Conservation (phyloP, 2,329 filamentous ascomycete genomes). For the Colletotrichum viniferum region DNA sequence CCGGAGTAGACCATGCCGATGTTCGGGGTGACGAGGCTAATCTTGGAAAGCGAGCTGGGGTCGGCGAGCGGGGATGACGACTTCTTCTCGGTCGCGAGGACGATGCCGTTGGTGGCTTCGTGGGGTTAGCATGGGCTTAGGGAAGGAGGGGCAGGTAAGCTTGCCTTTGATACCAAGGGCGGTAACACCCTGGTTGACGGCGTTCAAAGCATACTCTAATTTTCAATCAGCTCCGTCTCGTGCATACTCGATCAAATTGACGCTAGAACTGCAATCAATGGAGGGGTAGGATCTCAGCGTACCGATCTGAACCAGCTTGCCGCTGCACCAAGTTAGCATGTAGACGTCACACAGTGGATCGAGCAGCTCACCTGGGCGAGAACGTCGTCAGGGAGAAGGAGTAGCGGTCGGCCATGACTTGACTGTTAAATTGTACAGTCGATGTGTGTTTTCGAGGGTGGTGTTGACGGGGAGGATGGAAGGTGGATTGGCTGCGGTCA, state of each 20-base stretch:
- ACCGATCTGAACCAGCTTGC: constrained; percentile 99
- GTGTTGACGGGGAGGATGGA: constrained; percentile 3
- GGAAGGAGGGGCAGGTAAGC: constrained; percentile 19
- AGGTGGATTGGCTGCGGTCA: constrained; percentile 17
- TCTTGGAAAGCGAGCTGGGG: constrained; percentile 91
- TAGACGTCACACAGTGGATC: constrained; percentile 17
- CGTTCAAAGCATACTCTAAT: constrained; percentile 97
- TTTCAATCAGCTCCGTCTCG: constrained; percentile 10
- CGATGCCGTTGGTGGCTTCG: constrained; percentile 95
- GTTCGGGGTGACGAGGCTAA: constrained; percentile 97
- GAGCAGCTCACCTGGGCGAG: constrained; percentile 85
- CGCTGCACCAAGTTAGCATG: constrained; percentile 57
- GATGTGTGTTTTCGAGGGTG: background rate
- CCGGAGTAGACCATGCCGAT: constrained; percentile 99
- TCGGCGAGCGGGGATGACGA: constrained; percentile 97
- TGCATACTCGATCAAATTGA: background rate
- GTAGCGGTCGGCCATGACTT: constrained; percentile 93
- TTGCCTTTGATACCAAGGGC: constrained; percentile 97
- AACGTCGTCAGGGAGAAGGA: constrained; percentile 99
- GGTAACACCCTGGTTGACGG: constrained; percentile 98
- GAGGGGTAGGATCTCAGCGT: constrained; percentile 23
- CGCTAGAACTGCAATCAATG: background rate
- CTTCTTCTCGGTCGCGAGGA: constrained; percentile 99
- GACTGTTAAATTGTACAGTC: background rate
- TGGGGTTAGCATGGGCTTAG: constrained; percentile 24